Conservation (phyloP, 306 rosid species). For the Prunus mira region DNA sequence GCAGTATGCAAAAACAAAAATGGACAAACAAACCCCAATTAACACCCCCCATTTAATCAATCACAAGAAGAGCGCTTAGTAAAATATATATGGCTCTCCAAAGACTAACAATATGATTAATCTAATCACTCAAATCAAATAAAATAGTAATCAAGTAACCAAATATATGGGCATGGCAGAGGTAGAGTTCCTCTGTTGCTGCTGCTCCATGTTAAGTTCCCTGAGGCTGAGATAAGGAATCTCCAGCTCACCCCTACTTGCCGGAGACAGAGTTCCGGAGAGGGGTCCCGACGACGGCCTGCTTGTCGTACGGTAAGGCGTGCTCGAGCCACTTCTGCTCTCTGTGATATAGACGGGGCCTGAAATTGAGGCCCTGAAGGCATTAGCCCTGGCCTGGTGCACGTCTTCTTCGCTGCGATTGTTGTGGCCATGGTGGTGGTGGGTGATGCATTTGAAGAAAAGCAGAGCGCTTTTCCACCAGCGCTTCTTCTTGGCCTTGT, state of each 20-base stretch:
- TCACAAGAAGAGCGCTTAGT: slow-evolving; percentile 1
- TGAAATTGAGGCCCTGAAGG: slow-evolving; percentile 68
- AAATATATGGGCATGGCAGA: slow-evolving; percentile 79
- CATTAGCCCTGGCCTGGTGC: slow-evolving; percentile 73
- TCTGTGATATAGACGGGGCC: slow-evolving; percentile 85
- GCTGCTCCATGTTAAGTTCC: slow-evolving; percentile 80
- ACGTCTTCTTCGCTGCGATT: slow-evolving; percentile 34
- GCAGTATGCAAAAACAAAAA: background rate
- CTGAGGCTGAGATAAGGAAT: slow-evolving; percentile 81
- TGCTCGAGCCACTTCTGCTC: slow-evolving; percentile 61
- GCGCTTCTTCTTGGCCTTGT: slow-evolving; percentile 55
- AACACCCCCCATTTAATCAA: slow-evolving; percentile 5
- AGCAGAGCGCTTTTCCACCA: slow-evolving; percentile 83
- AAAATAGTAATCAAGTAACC: slow-evolving; percentile 42
- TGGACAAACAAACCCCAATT: background rate
- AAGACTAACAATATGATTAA: background rate
- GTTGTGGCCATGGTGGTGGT: background rate
- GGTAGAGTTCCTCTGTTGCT: slow-evolving; percentile 63
- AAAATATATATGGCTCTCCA: slow-evolving; percentile 8
- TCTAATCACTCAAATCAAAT: too few species aligned
- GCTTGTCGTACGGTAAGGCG: slow-evolving; percentile 50
- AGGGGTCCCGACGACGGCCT: slow-evolving; percentile 71
- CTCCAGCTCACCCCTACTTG: slow-evolving; percentile 39
- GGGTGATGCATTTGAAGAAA: slow-evolving; percentile 77
- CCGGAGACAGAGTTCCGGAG: slow-evolving; percentile 59